phyloP scores from a whole-genome alignment of 345 rosid species.

The Microcos paniculata region DNA sequence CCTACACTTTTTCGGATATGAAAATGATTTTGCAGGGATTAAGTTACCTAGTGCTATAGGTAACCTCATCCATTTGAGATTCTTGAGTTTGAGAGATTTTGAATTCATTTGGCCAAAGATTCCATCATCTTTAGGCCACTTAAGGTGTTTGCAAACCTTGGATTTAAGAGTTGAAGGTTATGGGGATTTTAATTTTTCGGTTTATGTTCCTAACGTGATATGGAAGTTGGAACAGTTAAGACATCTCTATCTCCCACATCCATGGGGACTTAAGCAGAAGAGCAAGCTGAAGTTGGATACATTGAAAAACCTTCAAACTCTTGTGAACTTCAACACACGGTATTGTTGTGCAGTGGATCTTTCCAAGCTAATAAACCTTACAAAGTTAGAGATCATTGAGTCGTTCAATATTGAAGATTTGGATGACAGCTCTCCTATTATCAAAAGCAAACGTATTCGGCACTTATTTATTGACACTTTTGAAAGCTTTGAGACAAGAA shows the following conservation, averaged over 20 bases:
- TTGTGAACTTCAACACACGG: background rate
- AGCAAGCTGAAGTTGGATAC: background rate
- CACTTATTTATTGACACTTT: background rate
- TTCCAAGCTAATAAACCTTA: background rate
- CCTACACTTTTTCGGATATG: background rate
- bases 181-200: constrained; percentile 1
- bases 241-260: background rate
- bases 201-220: background rate
- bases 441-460: background rate
- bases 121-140: background rate
- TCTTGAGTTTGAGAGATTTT: background rate
- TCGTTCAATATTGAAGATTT: background rate
- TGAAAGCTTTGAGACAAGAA: background rate
- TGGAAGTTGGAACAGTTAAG: background rate
- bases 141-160: background rate
- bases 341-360: background rate
- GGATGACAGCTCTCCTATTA: background rate
- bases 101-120: background rate
- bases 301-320: background rate
- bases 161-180: no score
- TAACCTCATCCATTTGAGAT: background rate
- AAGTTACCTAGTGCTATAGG: background rate
- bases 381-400: background rate
- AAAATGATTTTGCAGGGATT: background rate
- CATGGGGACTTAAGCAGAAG: no score